These are phyloP conservation scores for Neurospora hispaniola DNA, from an alignment of 495 filamentous ascomycete species.

Conservation along the genomic window DNA sequence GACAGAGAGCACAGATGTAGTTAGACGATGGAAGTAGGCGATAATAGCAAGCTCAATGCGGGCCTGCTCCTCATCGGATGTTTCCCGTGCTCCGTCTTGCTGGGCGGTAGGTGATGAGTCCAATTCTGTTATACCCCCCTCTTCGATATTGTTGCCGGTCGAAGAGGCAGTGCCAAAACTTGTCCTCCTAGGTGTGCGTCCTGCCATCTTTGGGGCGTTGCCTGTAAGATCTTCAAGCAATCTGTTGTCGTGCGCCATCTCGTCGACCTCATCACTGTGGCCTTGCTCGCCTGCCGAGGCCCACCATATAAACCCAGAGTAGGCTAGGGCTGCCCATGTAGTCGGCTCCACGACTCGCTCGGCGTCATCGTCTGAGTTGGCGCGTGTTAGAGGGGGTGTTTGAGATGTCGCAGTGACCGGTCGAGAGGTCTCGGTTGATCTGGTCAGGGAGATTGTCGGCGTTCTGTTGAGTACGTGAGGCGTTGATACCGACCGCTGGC, in stretches of 20 bases:
- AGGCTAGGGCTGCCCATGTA: slow-evolving; percentile 85
- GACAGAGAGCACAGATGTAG: slow-evolving; percentile 55
- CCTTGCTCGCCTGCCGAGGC: slow-evolving; percentile 85
- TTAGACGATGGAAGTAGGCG: slow-evolving; percentile 85
- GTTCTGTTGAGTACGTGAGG: slow-evolving; percentile 3
- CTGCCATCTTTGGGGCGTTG: background rate
- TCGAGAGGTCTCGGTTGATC: slow-evolving; percentile 12
- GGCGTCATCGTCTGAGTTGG: slow-evolving; percentile 25
- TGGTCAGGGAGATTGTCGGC: slow-evolving; percentile 15
- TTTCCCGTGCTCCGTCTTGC: slow-evolving; percentile 7
- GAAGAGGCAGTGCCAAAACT: slow-evolving; percentile 15
- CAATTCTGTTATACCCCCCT: slow-evolving; percentile 18
- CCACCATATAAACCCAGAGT: slow-evolving; percentile 96
- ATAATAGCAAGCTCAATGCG: slow-evolving; percentile 63
- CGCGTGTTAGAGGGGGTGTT: slow-evolving; percentile 4
- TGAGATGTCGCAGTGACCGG: slow-evolving; percentile 12
- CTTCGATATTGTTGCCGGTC: background rate
- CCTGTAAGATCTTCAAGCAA: slow-evolving; percentile 34
- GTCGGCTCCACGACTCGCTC: slow-evolving; percentile 59
- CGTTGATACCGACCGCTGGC: background rate
- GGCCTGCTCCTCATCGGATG: slow-evolving; percentile 22
- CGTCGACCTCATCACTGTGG: slow-evolving; percentile 39
- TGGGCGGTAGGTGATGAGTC: slow-evolving; percentile 26
- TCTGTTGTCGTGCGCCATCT: slow-evolving; percentile 33
- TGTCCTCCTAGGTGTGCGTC: slow-evolving; percentile 16